Evolutionary conservation across 257 asterid species (phyloP).

Genomic region (Petunia axillaris): DNA sequence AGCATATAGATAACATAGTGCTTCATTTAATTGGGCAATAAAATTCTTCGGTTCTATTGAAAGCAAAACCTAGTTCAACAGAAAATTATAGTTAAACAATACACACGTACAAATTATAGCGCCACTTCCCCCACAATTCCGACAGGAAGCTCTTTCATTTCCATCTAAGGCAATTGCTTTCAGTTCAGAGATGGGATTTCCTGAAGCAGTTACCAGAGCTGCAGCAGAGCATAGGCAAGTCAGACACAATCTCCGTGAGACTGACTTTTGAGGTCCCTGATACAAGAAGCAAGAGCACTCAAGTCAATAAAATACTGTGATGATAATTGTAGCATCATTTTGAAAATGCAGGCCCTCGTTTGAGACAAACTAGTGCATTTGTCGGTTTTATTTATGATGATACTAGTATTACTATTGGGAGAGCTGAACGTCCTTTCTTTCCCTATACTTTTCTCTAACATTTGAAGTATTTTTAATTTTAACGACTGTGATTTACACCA

Average conservation of each 20-base stretch:
- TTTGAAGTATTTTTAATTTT: not conserved
- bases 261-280: constrained; percentile 51
- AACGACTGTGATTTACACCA: too few relatives aligned
- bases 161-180: constrained; percentile 69
- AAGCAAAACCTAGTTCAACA: too few relatives aligned
- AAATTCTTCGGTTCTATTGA: too few relatives aligned
- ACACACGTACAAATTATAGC: constrained; percentile 78
- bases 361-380: not conserved
- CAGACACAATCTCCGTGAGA: constrained; percentile 74
- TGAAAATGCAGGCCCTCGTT: not conserved
- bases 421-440: not conserved
- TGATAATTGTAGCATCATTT: not conserved
- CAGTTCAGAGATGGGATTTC: constrained; percentile 39
- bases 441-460: not conserved
- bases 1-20: too few relatives aligned
- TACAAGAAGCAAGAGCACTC: constrained; percentile 24
- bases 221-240: constrained; percentile 73
- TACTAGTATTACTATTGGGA: not conserved
- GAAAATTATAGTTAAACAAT: not conserved
- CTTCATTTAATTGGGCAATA: too few relatives aligned
- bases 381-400: not conserved
- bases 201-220: constrained; percentile 55
- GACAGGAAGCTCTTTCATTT: constrained; percentile 70
- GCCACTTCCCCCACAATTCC: constrained; percentile 91
- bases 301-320: not conserved